Evolutionary conservation across 2,329 filamentous ascomycete genomes (phyloP), one percentile per base, ranked within the genome.

Genomic region (Chaetomiaceae sp.): DNA sequence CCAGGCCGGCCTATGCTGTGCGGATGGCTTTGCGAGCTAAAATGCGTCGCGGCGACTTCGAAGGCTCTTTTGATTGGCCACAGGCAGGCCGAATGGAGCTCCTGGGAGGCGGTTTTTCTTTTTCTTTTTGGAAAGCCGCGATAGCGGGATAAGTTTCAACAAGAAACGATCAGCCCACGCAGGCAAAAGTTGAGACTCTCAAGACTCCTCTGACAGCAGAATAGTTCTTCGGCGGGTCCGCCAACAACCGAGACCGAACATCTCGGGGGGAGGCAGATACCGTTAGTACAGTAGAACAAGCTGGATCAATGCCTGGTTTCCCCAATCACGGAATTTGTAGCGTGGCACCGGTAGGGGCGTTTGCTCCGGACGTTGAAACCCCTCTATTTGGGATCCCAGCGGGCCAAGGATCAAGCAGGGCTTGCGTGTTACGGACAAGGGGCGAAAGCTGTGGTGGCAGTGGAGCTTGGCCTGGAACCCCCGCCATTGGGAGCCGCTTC

Each of bases 1-100:
- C 41, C 27, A 32, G 8, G 32, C 14, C 27, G 40, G 32, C 46
- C 34, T 46, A 46, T 47, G 51, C 45, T 46, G 50, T 47, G 51
- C 45, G 32, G 45, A 18, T 45, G 25, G 23, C 14, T 20, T n/a
- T n/a, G n/a, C n/a, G 38, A 37, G 38, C 13, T 23, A 11, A 27
- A n/a, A 11, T 37, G 40, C 14, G 14, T n/a, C 23, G 14, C 9
- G 42, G 20, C 2, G 33, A 4, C 33, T 11, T 13, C 20, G 32
- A 18, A 6, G n/a, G 1, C 16, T 1, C n/a, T 36, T 34, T 16
- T 51, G 42, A 51, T 51, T 51, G 49, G 49, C 29, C 14, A 38
- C 27, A 30, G 6, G 6, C 20, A 3, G n/a, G 18, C 13, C 34
- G 36, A 36, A 48, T 48, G 46, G 46, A 48, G 46, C 14, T 48